Base-by-base conservation (phyloP, 2,329 filamentous ascomycete species). In the Hypomyces rosellus region DNA sequence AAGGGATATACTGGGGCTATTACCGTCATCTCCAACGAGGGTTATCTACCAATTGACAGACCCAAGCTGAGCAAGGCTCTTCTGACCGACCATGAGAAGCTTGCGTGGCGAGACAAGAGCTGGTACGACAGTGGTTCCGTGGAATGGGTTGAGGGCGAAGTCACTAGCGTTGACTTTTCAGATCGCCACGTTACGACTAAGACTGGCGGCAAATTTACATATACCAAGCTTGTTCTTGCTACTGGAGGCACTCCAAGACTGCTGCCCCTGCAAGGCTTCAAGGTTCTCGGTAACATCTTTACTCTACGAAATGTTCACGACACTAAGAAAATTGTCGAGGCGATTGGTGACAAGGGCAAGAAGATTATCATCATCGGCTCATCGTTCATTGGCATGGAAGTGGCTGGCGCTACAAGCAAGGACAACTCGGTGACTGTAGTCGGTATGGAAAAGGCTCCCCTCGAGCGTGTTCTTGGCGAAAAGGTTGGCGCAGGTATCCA, bases 311-410 rank as follows among this genome's bases (percentile, higher is more conserved):
- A 76, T 11, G 75, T 95, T n/a, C 77, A 84, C 39, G 85, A 97
- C 63, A 81, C 85, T 1, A 82, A 91, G 65, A 77, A 76, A 52
- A 96, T 99, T 57, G 76, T 89, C 22, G 77, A 74, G 1, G 89
- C 89, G 6, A 87, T 95, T 43, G 89, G 89, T 30, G 81, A 88
- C 44, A 83, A 88, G 63, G 83, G 82, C 52, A 96, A 96, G 77
- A 96, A 96, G 69, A 83, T 99, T 57, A 89, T 96, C 43, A 77
- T 99, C 13, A 77, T 99, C 48, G 93, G 93, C 38, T 92, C 87
- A 52, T 95, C 89, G 1, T 99, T 99, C 69, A 99, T 99, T 63
- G 93, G 93, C 38, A 95, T 99, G 88, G 93, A 99, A 69, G 81
- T 95, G n/a, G 92, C 88, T 54, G 93, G 91, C 56, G 85, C 95